A percentile compares a stretch with the other conserved stretches of the same genome.
These are phyloP conservation scores for Coniochaeta sp. DNA, from an alignment of 2,329 filamentous ascomycete genomes.

Conservation along the genomic window DNA sequence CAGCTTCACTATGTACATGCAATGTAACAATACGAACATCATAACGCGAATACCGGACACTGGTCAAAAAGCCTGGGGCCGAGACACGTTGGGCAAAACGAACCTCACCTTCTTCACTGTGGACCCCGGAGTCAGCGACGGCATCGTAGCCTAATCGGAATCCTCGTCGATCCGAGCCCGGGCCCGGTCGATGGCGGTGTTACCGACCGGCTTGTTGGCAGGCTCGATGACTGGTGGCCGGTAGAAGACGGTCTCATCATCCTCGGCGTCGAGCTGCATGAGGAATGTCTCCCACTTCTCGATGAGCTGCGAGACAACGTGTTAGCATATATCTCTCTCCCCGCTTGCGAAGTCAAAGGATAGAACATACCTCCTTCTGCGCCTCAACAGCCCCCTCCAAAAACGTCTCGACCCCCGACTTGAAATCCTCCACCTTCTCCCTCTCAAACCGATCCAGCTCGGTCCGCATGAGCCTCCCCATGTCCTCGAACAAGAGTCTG, in stretches of 20 bases:
- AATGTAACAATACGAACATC: not conserved
- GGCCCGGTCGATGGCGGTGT: constrained; percentile 54
- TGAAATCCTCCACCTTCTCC: constrained; percentile 99
- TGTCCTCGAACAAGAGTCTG: constrained; percentile 87
- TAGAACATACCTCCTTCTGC: constrained; percentile 79
- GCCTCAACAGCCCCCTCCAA: constrained; percentile 94
- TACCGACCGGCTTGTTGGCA: constrained; percentile 32
- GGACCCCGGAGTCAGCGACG: not conserved
- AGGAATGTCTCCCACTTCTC: constrained; percentile 99
- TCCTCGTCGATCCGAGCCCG: constrained; percentile 52
- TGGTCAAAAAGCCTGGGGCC: not conserved
- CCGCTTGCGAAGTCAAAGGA: constrained; percentile 1
- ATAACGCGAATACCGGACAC: not conserved
- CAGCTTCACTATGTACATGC: not conserved
- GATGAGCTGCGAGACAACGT: constrained; percentile 39
- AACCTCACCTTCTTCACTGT: not conserved
- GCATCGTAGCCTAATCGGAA: constrained; percentile 37
- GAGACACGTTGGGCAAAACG: not conserved
- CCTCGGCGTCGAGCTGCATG: constrained; percentile 89
- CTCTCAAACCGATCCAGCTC: constrained; percentile 92
- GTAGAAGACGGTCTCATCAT: constrained; percentile 67
- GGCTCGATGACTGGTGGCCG: constrained; percentile 51
- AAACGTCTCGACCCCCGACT: constrained; percentile 95
- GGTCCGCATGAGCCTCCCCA: constrained; percentile 84
- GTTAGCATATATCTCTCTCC: constrained; percentile 15